Evolutionary conservation across 768 basidiomycete species (phyloP).

Genomic region (Hydnomerulius pinastri): DNA sequence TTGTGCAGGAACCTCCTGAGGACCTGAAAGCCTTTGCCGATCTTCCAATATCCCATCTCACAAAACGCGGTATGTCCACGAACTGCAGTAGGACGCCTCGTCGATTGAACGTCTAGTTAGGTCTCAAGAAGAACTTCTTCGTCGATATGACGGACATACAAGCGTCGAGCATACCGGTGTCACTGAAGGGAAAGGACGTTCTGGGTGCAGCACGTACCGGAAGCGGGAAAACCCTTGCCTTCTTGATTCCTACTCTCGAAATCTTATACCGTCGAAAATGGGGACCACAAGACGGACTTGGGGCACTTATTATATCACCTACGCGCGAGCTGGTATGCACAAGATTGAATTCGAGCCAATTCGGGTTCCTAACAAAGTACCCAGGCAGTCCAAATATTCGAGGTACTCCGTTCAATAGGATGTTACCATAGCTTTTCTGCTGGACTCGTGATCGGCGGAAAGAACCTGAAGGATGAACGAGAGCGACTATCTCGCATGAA

Average conservation of each 20-base stretch:
- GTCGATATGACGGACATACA: conserved; percentile 86
- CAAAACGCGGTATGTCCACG: conserved; percentile 62
- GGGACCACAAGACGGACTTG: conserved; percentile 75
- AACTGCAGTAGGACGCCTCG: not conserved
- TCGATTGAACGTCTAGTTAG: conserved; percentile 37
- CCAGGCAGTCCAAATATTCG: conserved; percentile 98
- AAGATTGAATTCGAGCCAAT: not conserved
- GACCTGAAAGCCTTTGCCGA: conserved; percentile 61
- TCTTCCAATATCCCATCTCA: conserved; percentile 75
- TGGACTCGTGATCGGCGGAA: conserved; percentile 94
- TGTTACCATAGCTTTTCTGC: conserved; percentile 91
- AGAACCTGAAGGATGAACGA: conserved; percentile 89
- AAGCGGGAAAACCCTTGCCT: conserved; percentile 75
- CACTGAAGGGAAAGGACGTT: conserved; percentile 64
- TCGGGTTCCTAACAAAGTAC: conserved; percentile 4
- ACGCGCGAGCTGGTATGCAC: conserved; percentile 83
- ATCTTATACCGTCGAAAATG: conserved; percentile 64
- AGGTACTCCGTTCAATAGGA: conserved; percentile 91
- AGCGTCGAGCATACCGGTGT: conserved; percentile 55
- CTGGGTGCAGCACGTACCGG: conserved; percentile 72
- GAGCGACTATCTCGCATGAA: conserved; percentile 93
- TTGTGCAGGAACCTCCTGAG: conserved; percentile 48
- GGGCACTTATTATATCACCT: conserved; percentile 91
- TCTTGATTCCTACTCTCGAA: conserved; percentile 68
- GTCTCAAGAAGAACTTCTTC: conserved; percentile 86